Conservation (phyloP, 116 monocot genomes). For the Dioscorea cayenensis region DNA sequence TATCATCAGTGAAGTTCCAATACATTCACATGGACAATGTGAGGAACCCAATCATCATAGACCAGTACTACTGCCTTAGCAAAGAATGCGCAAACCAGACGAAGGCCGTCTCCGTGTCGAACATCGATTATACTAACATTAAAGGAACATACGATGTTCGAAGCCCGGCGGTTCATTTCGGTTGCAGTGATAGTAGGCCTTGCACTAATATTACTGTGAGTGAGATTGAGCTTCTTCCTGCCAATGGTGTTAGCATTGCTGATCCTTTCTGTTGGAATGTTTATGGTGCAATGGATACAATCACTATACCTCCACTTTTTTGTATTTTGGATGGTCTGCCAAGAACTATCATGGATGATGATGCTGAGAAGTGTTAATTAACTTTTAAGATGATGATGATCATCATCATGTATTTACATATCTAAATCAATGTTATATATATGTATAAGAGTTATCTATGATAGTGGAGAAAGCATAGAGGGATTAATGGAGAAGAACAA, state of each 20-base stretch:
- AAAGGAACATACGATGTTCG: conserved; percentile 71
- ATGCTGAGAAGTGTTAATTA: conserved; percentile 37
- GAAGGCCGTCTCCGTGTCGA: conserved; percentile 49
- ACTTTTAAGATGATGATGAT: conserved; percentile 5
- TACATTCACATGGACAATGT: conserved; percentile 75
- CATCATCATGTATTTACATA: too few species aligned
- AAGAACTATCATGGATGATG: conserved; percentile 33
- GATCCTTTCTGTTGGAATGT: conserved; percentile 86
- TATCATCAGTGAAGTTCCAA: conserved; percentile 54
- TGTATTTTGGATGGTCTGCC: conserved; percentile 62
- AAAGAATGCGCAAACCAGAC: conserved; percentile 57
- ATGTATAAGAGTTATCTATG: too few species aligned
- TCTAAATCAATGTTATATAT: too few species aligned
- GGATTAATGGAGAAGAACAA: too few species aligned
- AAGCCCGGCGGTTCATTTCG: conserved; percentile 74
- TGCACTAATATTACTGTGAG: conserved; percentile 79
- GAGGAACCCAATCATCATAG: conserved; percentile 88
- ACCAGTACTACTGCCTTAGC: conserved; percentile 85
- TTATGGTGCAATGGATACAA: conserved; percentile 41
- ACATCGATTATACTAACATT: conserved; percentile 53
- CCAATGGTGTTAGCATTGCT: conserved; percentile 30
- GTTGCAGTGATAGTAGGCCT: conserved; percentile 83
- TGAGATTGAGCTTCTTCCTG: conserved; percentile 71
- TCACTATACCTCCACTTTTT: conserved; percentile 44
- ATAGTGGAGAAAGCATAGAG: too few species aligned